Conservation (phyloP, 2,329 filamentous ascomycete genomes). For the Hymenoscyphus albidus region DNA sequence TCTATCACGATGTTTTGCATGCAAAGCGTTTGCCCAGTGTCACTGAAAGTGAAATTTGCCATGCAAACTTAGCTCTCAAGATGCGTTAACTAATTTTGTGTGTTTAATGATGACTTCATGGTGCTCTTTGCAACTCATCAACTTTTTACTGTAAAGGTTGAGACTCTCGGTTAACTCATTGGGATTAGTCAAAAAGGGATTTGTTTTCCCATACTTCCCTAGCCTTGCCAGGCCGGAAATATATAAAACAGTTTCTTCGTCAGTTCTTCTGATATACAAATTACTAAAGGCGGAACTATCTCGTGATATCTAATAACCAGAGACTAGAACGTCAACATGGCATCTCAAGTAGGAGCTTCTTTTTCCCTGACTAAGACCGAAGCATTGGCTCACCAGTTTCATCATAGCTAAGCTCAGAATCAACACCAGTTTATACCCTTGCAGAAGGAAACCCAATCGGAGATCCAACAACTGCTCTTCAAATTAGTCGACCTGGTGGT, state of each 20-base stretch:
- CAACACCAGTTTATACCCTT: slow-evolving; percentile 29
- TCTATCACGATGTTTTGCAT: not conserved
- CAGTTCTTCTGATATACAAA: not conserved
- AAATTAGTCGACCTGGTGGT: slow-evolving; percentile 15
- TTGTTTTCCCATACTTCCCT: not conserved
- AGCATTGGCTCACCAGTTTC: not conserved
- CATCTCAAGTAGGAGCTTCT: slow-evolving; percentile 14
- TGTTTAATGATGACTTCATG: not conserved
- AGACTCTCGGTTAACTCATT: not conserved
- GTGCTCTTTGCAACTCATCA: not conserved
- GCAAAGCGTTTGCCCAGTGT: not conserved
- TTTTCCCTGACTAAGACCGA: not conserved
- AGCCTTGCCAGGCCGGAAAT: not conserved
- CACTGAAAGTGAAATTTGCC: not conserved
- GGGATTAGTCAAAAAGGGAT: not conserved
- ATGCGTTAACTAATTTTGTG: not conserved
- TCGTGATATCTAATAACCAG: not conserved
- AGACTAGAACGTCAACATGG: slow-evolving; percentile 5
- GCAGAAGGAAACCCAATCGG: slow-evolving; percentile 27
- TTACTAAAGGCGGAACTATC: not conserved
- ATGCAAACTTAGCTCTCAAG: not conserved
- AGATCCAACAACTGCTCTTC: slow-evolving; percentile 16
- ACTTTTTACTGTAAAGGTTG: not conserved
- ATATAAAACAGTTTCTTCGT: not conserved
- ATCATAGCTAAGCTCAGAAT: slow-evolving; percentile 8